A percentile compares a stretch with the other conserved stretches of the same genome.
Conservation (phyloP, 169 alveolate species). For the Plasmodium ovale region DNA sequence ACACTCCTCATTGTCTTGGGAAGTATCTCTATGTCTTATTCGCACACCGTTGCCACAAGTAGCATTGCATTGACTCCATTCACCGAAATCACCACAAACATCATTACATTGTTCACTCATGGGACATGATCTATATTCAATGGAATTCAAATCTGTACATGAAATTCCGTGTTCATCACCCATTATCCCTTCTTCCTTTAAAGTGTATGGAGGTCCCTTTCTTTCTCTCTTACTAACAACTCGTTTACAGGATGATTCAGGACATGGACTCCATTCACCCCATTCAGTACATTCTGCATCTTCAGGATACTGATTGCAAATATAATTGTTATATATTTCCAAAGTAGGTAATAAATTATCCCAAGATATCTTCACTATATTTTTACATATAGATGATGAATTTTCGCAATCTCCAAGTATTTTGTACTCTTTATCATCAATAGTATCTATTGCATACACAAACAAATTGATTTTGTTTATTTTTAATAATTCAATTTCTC, state of each 20-base stretch:
- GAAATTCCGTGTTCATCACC: slow-evolving; percentile 32
- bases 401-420: slow-evolving; percentile 73
- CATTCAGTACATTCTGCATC: slow-evolving; percentile 75
- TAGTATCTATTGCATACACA: slow-evolving; percentile 69
- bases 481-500: slow-evolving; percentile 44
- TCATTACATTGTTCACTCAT: slow-evolving; percentile 37
- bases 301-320: slow-evolving; percentile 61
- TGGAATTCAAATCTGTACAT: slow-evolving; percentile 46
- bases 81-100: slow-evolving; percentile 70
- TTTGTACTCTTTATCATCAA: slow-evolving; percentile 34
- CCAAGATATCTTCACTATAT: slow-evolving; percentile 63
- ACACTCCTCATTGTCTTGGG: slow-evolving; percentile 27
- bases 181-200: slow-evolving; percentile 38
- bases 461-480: slow-evolving; percentile 46
- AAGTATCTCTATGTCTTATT: slow-evolving; percentile 15
- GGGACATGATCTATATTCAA: slow-evolving; percentile 60
- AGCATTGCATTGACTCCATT: slow-evolving; percentile 66
- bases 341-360: slow-evolving; percentile 41
- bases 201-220: slow-evolving; percentile 49
- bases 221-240: slow-evolving; percentile 59
- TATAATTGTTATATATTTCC: slow-evolving; percentile 32
- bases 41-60: slow-evolving; percentile 67
- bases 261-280: slow-evolving; percentile 74
- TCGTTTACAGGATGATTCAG: slow-evolving; percentile 10
- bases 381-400: slow-evolving; percentile 29